phyloP scores from a whole-genome alignment of 2,329 filamentous ascomycete genomes.

The Bipolaris oryzae region DNA sequence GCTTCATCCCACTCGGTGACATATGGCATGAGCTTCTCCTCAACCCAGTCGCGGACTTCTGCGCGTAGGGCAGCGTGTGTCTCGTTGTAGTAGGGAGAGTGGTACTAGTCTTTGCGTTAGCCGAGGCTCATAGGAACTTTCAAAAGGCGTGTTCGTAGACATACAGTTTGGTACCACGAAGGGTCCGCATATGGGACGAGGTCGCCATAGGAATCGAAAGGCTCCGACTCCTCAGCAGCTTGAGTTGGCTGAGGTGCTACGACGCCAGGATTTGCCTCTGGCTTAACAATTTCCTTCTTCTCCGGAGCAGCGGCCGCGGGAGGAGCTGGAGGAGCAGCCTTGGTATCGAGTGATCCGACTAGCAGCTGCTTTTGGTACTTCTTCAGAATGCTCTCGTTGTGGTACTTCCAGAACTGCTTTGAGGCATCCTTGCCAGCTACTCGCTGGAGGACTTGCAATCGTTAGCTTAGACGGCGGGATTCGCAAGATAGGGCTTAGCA shows the following conservation, averaged over 20 bases:
- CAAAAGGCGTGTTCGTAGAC: conserved; percentile 45
- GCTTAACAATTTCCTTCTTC: conserved; percentile 59
- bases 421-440: conserved; percentile 71
- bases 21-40: conserved; percentile 84
- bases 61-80: conserved; percentile 87
- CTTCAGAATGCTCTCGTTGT: conserved; percentile 66
- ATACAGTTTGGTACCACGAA: conserved; percentile 89
- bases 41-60: conserved; percentile 92
- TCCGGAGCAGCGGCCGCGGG: conserved; percentile 47
- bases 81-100: conserved; percentile 96
- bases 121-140: neutral
- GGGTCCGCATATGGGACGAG: conserved; percentile 92
- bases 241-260: conserved; percentile 48
- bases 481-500: conserved; percentile 25
- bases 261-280: conserved; percentile 64
- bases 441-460: conserved; percentile 62
- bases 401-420: conserved; percentile 72
- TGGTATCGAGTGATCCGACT: conserved; percentile 80
- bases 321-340: conserved; percentile 63
- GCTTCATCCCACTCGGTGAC: conserved; percentile 97
- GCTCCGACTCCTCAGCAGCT: conserved; percentile 65
- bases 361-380: conserved; percentile 66
- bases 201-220: conserved; percentile 83
- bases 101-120: conserved; percentile 65
- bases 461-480: conserved; percentile 21